phyloP scores from a whole-genome alignment of 441 rosid species.

The Capsella rubella region DNA sequence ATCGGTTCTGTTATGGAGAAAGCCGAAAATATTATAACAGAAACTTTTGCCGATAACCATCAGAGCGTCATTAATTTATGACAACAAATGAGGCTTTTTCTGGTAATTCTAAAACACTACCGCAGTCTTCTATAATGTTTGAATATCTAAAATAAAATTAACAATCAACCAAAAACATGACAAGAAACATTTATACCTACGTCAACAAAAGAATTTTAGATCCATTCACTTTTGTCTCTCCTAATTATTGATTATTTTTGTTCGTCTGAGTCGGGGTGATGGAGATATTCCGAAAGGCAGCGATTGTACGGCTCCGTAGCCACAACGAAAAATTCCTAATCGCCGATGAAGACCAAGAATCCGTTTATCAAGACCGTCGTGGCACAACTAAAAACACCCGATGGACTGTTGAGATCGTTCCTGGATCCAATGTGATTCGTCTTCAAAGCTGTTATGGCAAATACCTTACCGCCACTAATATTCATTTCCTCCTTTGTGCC shows the following conservation, averaged over 20 bases:
- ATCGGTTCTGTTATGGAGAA: no score
- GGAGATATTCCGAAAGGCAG: conserved; percentile 58
- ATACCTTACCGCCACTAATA: conserved; percentile 64
- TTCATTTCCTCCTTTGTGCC: conserved; percentile 50
- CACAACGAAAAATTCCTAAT: conserved; percentile 61
- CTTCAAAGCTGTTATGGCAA: conserved; percentile 61
- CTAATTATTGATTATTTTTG: neutral
- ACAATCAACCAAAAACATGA: neutral
- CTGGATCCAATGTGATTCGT: conserved; percentile 39
- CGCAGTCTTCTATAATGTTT: neutral
- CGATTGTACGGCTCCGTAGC: conserved; percentile 57
- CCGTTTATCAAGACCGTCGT: conserved; percentile 56
- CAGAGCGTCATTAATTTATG: no score
- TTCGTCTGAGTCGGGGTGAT: conserved; percentile 22
- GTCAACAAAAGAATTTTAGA: conserved; percentile 2
- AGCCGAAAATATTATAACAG: no score
- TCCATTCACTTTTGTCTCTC: conserved; percentile 31
- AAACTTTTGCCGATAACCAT: no score
- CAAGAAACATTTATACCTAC: neutral
- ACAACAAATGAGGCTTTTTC: no score
- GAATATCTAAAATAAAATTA: no score
- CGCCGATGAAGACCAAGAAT: conserved; percentile 57
- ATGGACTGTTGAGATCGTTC: conserved; percentile 58
- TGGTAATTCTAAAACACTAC: neutral
- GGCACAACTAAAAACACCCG: conserved; percentile 47